phyloP scores from a whole-genome alignment of 345 rosid species.

The Punica granatum region DNA sequence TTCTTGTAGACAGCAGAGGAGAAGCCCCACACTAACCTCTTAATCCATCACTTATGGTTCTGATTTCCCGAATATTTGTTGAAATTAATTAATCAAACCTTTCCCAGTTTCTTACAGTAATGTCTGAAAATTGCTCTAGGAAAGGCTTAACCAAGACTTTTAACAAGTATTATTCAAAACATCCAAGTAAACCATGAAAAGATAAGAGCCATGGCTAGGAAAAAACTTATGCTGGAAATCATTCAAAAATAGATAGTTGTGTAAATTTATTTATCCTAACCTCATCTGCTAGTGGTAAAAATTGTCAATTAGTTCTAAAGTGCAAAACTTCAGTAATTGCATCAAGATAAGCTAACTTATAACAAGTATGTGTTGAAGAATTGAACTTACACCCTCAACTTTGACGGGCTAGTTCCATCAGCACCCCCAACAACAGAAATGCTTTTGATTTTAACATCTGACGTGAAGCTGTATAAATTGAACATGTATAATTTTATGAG shows the following conservation, averaged over 20 bases:
- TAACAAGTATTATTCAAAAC: neutral
- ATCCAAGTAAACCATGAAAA: neutral
- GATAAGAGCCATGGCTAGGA: neutral
- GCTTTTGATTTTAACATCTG: conserved; percentile 95
- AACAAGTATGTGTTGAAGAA: neutral
- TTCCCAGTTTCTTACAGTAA: neutral
- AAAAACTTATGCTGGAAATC: neutral
- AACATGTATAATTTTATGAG: conserved; percentile 8
- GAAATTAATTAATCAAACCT: neutral
- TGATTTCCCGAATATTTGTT: neutral
- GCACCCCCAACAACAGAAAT: conserved; percentile 86
- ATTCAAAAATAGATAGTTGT: neutral
- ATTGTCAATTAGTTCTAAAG: no score
- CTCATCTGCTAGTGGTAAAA: neutral
- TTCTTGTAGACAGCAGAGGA: no score
- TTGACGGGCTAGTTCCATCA: conserved; percentile 91
- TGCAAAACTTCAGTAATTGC: no score
- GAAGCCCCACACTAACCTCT: no score
- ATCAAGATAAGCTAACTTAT: neutral
- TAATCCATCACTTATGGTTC: no score
- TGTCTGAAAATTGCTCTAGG: neutral
- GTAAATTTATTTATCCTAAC: neutral
- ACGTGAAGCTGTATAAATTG: conserved; percentile 54
- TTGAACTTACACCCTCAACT: conserved; percentile 80
- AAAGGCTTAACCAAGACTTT: neutral